Percentiles rank a stretch among this genome's conserved stretches.
Evolutionary conservation across 768 basidiomycete species (phyloP).

Genomic region (Russula emetica): DNA sequence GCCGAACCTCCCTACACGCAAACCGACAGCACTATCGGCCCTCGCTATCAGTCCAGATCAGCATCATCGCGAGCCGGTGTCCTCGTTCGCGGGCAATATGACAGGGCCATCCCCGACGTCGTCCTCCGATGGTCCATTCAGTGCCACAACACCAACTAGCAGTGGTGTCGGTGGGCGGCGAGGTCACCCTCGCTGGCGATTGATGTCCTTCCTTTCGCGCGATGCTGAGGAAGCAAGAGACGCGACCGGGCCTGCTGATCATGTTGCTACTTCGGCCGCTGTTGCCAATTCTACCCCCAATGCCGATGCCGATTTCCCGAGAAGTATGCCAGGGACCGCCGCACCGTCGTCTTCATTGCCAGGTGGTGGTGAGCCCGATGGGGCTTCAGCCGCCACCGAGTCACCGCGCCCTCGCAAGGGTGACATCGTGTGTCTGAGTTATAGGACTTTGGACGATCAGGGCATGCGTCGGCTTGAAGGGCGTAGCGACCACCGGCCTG

Average conservation of each 20-base stretch:
- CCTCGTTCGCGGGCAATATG: background rate
- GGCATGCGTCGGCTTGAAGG: constrained; percentile 74
- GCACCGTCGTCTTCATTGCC: background rate
- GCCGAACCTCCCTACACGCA: background rate
- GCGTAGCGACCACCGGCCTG: constrained; percentile 79
- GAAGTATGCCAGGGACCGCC: background rate
- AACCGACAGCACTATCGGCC: background rate
- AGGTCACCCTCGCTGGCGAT: constrained; percentile 23
- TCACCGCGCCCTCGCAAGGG: constrained; percentile 47
- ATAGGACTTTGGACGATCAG: constrained; percentile 69
- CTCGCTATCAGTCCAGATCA: background rate
- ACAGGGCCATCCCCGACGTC: background rate
- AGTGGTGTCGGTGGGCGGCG: background rate
- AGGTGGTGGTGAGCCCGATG: background rate
- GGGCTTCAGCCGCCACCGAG: constrained; percentile 6
- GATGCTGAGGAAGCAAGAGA: constrained; percentile 16
- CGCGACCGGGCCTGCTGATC: background rate
- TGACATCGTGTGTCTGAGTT: constrained; percentile 67
- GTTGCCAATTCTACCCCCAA: too few relatives aligned
- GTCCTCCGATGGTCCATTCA: background rate
- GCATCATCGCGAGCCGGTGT: background rate
- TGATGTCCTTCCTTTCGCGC: constrained; percentile 24
- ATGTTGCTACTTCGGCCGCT: background rate
- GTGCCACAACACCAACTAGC: background rate
- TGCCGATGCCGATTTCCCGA: background rate